Evolutionary conservation across 2,329 filamentous ascomycete genomes (phyloP).

Genomic region (Sphaerostilbella broomeana): DNA sequence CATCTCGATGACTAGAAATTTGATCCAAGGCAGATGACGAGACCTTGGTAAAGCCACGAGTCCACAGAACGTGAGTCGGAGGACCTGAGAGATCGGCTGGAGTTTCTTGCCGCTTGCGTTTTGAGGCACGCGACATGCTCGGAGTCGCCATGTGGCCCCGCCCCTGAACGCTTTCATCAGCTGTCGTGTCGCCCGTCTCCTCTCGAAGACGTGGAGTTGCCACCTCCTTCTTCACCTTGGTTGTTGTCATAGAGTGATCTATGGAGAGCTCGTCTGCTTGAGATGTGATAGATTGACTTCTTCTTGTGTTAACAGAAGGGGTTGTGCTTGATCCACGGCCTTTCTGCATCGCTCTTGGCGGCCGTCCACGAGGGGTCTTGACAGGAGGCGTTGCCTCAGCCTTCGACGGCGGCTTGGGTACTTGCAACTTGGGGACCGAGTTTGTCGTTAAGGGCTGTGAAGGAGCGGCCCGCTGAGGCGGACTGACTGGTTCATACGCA

Average conservation of each 20-base stretch:
- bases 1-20: constrained; percentile 68
- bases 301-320: constrained; percentile 29
- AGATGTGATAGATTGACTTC: constrained; percentile 41
- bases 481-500: constrained; percentile 53
- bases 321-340: constrained; percentile 29
- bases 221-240: constrained; percentile 54
- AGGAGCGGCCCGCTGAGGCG: constrained; percentile 35
- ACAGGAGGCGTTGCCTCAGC: constrained; percentile 16
- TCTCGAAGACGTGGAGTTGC: constrained; percentile 48
- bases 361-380: constrained; percentile 27
- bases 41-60: constrained; percentile 67
- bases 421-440: constrained; percentile 22
- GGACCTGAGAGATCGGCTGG: constrained; percentile 44
- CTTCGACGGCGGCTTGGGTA: constrained; percentile 24
- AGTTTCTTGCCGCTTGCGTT: constrained; percentile 53
- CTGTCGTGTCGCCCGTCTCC: constrained; percentile 49
- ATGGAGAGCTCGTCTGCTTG: constrained; percentile 42
- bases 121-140: constrained; percentile 35
- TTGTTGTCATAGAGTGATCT: constrained; percentile 34
- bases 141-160: constrained; percentile 32
- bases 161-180: constrained; percentile 44
- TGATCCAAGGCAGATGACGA: constrained; percentile 68
- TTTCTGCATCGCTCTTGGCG: constrained; percentile 32
- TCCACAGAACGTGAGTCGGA: constrained; percentile 65
- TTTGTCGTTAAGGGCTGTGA: constrained; percentile 26